These are phyloP conservation scores for Akanthomyces uredinophilus DNA, from an alignment of 2,329 filamentous ascomycete genomes.

Conservation along the genomic window DNA sequence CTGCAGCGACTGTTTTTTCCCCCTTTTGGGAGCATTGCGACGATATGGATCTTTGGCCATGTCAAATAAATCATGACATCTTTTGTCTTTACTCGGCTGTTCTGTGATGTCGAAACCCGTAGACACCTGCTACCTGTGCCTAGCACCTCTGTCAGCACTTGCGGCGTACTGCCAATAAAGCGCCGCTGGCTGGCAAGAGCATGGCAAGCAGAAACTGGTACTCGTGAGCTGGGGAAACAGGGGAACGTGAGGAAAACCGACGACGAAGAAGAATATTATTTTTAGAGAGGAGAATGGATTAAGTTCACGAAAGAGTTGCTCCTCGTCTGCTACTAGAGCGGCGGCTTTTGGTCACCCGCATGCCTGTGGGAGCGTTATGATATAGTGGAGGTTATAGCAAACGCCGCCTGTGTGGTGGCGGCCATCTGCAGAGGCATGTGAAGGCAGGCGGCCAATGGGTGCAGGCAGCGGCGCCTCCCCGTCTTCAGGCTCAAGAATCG, in stretches of 20 bases:
- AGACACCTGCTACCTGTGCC: background rate
- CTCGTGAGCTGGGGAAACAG: no score
- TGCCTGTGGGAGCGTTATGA: background rate
- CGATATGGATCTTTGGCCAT: background rate
- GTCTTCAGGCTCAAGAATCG: no score
- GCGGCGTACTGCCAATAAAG: no score
- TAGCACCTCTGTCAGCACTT: no score
- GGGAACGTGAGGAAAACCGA: no score
- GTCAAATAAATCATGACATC: background rate
- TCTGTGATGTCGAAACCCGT: background rate
- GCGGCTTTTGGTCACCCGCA: background rate
- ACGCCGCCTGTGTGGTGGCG: background rate
- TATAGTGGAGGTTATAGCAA: background rate
- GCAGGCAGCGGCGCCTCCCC: background rate
- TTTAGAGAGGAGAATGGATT: no score
- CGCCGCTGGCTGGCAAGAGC: no score
- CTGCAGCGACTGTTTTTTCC: slow-evolving; percentile 4
- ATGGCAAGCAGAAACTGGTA: no score
- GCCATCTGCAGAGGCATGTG: background rate
- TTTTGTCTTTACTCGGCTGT: background rate
- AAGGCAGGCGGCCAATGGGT: background rate
- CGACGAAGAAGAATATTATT: no score
- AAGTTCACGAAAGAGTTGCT: no score
- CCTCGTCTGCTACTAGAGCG: background rate
- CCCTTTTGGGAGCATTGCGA: background rate